These are phyloP conservation scores for Suhomyces canberraensis DNA, from an alignment of 805 yeast genomes.

Conservation along the genomic window DNA sequence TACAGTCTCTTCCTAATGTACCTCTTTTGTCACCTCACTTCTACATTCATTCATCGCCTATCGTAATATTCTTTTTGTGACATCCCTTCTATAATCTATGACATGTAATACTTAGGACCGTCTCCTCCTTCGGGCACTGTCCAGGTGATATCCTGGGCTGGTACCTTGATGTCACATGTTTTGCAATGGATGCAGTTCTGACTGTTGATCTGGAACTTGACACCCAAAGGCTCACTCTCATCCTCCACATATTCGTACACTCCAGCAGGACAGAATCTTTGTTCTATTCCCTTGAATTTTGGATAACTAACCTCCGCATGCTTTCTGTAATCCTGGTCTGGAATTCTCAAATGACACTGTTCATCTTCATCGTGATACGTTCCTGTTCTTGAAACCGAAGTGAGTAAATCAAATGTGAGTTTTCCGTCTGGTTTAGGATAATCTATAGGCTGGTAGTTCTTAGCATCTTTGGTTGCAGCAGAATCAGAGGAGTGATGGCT, in stretches of 20 bases:
- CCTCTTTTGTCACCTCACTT: no score
- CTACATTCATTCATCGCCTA: no score
- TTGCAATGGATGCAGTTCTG: slow-evolving; percentile 98
- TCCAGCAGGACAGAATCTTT: slow-evolving; percentile 96
- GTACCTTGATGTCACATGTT: slow-evolving; percentile 96
- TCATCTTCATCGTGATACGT: slow-evolving; percentile 95
- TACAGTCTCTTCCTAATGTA: no score
- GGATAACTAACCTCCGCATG: slow-evolving; percentile 74
- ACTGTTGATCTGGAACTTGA: slow-evolving; percentile 86
- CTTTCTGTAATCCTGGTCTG: slow-evolving; percentile 55
- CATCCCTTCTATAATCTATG: background rate
- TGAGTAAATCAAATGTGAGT: slow-evolving; percentile 84
- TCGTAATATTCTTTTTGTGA: background rate
- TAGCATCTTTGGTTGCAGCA: slow-evolving; percentile 64
- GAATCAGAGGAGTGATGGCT: slow-evolving; percentile 70
- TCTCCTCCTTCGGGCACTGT: slow-evolving; percentile 99
- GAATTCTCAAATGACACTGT: slow-evolving; percentile 73
- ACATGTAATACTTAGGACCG: slow-evolving; percentile 91
- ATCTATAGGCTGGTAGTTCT: slow-evolving; percentile 62
- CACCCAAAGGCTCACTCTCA: slow-evolving; percentile 55
- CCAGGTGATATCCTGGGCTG: slow-evolving; percentile 93
- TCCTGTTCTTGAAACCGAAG: slow-evolving; percentile 96
- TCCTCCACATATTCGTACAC: slow-evolving; percentile 91
- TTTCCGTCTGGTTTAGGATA: slow-evolving; percentile 97
- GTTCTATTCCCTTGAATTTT: slow-evolving; percentile 81